Base-by-base conservation (phyloP, 179 eudicot genomes). In the Actinidia arguta region DNA sequence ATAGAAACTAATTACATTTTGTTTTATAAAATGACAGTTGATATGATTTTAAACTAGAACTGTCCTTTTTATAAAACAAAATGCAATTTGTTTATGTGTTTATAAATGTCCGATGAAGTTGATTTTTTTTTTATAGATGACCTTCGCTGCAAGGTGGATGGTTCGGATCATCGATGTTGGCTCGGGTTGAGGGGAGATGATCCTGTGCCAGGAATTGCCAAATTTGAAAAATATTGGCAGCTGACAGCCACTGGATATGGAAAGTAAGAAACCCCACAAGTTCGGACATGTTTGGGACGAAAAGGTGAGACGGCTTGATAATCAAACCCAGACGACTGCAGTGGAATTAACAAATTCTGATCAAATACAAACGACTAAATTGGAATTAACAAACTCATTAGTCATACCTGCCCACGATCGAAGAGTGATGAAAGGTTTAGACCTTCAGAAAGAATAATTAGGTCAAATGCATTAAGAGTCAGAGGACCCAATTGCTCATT, bases 371-470 rank as follows among this genome's bases (percentile, higher is more conserved):
- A 70, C n/a, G 51, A 48, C 44, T 67, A 44, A 54, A 22, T 17
- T 20, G 64, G 46, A 22, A 73, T 47, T 56, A 54, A n/a, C 46
- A 69, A 31, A 31, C 50, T 66, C 78, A 58, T 62, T n/a, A 59
- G 14, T 52, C 78, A 69, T 88, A 95, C 99, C 98, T 92, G 88
- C 75, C 92, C 88, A 81, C 94, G 94, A 76, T 93, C 92, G 84
- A 96, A 96, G 83, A 96, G 64, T 25, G 96, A 85, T 70, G 96
- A 88, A 64, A 96, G 96, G 84, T 96, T 95, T 76, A 96, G 86
- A 42, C 99, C 99, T 89, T 95, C 94, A 64, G 99, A 96, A 44
- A 94, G 91, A 80, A 96, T 88, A 84, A 96, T 94, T 73, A 96
- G 90, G 86, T 96, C 97, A 80, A 96, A 96, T 78, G 98, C 99